These are phyloP conservation scores for Poronia punctata DNA, from an alignment of 495 filamentous ascomycete genomes.

Conservation along the genomic window DNA sequence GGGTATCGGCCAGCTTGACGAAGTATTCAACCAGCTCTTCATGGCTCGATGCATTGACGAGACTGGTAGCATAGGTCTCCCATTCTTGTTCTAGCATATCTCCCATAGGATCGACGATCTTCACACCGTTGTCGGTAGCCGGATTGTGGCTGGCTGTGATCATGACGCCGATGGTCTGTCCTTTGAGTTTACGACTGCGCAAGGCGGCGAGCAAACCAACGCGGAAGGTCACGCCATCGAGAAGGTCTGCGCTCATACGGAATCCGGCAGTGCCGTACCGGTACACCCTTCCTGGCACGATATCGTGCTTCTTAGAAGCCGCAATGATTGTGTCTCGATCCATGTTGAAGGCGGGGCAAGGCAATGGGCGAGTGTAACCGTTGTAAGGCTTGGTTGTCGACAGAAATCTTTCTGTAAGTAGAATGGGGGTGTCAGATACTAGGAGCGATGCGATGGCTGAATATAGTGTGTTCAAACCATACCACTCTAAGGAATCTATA, in stretches of 20 bases:
- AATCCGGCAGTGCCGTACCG: slow-evolving; percentile 92
- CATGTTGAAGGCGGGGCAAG: slow-evolving; percentile 26
- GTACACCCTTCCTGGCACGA: slow-evolving; percentile 67
- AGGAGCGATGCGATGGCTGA: too few relatives aligned
- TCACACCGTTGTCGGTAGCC: slow-evolving; percentile 94
- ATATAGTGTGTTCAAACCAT: too few relatives aligned
- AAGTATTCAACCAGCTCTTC: slow-evolving; percentile 69
- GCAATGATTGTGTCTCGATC: slow-evolving; percentile 40
- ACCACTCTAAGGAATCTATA: too few relatives aligned
- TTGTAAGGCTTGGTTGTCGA: background rate
- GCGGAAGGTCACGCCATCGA: slow-evolving; percentile 87
- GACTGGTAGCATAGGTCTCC: slow-evolving; percentile 78
- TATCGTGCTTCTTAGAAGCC: slow-evolving; percentile 59
- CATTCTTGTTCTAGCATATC: slow-evolving; percentile 95
- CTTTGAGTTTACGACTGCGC: slow-evolving; percentile 81
- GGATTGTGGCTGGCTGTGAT: slow-evolving; percentile 98
- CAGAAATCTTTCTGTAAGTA: slow-evolving; percentile 2
- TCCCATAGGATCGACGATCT: slow-evolving; percentile 95
- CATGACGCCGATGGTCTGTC: slow-evolving; percentile 94
- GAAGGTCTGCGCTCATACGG: slow-evolving; percentile 53
- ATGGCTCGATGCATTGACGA: slow-evolving; percentile 76
- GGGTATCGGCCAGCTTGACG: slow-evolving; percentile 58
- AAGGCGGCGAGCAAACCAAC: slow-evolving; percentile 84
- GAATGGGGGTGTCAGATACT: too few relatives aligned
- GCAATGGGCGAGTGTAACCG: slow-evolving; percentile 7